A percentile compares a stretch with the other conserved stretches of the same genome.
Conservation (phyloP, 2,329 filamentous ascomycete genomes). For the Saccharata proteae region DNA sequence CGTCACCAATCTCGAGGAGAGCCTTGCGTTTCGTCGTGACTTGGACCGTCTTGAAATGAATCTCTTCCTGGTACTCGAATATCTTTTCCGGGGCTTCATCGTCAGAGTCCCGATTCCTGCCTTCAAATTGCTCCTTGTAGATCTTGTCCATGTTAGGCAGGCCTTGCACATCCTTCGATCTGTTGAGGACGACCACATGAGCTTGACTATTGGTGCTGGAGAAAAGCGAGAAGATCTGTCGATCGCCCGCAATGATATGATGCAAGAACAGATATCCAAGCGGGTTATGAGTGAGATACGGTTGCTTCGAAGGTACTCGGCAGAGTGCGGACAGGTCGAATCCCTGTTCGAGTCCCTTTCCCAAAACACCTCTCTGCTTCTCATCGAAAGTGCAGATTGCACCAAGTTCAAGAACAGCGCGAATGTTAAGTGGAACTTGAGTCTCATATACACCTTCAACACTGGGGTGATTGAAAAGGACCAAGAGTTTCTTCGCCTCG, state of each 20-base stretch:
- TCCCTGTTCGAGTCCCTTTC: conserved; percentile 82
- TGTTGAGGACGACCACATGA: conserved; percentile 79
- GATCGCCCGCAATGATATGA: conserved; percentile 79
- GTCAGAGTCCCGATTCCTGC: conserved; percentile 52
- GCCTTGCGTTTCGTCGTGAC: conserved; percentile 85
- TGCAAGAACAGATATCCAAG: conserved; percentile 86
- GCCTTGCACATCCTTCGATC: conserved; percentile 66
- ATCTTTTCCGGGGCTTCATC: conserved; percentile 65
- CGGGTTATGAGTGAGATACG: conserved; percentile 64
- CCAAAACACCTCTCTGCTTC: conserved; percentile 76
- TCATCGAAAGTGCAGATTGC: conserved; percentile 91
- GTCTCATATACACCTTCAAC: conserved; percentile 97
- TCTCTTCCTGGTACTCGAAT: conserved; percentile 74
- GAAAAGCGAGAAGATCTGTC: conserved; percentile 88
- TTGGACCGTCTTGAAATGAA: conserved; percentile 76
- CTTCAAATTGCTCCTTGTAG: conserved; percentile 64
- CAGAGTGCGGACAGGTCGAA: conserved; percentile 75
- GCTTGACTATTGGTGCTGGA: conserved; percentile 71
- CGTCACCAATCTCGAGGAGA: conserved; percentile 73
- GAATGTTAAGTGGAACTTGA: conserved; percentile 73
- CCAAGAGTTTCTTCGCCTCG: conserved; percentile 69
- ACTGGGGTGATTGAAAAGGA: conserved; percentile 81
- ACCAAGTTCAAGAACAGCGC: conserved; percentile 79
- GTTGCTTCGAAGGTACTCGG: conserved; percentile 51
- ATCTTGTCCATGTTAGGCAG: conserved; percentile 84